Conservation (phyloP, 768 basidiomycete genomes). For the Lactarius indigo region DNA sequence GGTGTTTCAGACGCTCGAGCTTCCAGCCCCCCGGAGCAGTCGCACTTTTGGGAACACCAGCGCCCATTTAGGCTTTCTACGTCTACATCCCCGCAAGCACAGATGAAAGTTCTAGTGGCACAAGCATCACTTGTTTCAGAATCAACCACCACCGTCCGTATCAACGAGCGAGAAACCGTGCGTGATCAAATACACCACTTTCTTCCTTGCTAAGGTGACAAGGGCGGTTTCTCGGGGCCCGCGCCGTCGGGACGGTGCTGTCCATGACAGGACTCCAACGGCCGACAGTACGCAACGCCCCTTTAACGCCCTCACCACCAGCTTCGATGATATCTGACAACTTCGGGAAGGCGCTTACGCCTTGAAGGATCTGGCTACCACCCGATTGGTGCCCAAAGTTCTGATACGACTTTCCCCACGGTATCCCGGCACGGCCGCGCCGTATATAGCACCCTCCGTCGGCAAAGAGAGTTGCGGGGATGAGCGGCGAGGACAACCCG, state of each 20-base stretch:
- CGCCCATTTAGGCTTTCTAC: constrained; percentile 26
- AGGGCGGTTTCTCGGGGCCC: constrained; percentile 20
- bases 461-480: not conserved
- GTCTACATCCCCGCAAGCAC: constrained; percentile 18
- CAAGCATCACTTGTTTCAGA: constrained; percentile 25
- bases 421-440: constrained; percentile 6
- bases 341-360: constrained; percentile 23
- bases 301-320: constrained; percentile 12
- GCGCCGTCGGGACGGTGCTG: not conserved
- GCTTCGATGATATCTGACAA: constrained; percentile 17
- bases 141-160: constrained; percentile 18
- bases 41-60: constrained; percentile 20
- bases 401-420: constrained; percentile 22
- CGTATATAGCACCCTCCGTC: constrained; percentile 14
- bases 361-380: constrained; percentile 22
- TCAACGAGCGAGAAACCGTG: constrained; percentile 10
- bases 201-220: not conserved
- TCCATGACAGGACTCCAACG: not conserved
- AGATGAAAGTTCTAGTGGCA: constrained; percentile 26
- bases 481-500: not conserved
- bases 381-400: constrained; percentile 24
- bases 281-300: constrained; percentile 16
- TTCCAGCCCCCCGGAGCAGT: constrained; percentile 20
- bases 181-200: constrained; percentile 17
- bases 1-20: constrained; percentile 16